These are phyloP conservation scores for Hymenoscyphus linearis DNA, from an alignment of 2,329 filamentous ascomycete genomes.

Conservation along the genomic window DNA sequence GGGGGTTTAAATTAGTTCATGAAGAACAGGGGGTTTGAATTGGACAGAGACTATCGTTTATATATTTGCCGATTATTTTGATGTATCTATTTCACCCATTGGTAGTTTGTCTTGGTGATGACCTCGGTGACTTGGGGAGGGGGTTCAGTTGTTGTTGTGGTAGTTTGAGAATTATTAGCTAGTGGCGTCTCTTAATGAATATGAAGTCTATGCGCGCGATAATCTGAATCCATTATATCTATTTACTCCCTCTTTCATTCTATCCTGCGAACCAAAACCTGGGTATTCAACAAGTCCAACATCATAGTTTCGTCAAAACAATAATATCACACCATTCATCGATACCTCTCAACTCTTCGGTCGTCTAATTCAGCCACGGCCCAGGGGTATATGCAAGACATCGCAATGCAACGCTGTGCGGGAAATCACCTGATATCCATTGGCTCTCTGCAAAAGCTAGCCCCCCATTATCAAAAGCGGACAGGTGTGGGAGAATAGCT, in stretches of 20 bases:
- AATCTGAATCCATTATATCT: background rate
- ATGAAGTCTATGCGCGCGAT: background rate
- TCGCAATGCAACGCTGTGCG: too few relatives aligned
- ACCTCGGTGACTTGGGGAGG: background rate
- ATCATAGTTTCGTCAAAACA: background rate
- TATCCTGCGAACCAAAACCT: background rate
- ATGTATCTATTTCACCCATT: too few relatives aligned
- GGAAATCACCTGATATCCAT: too few relatives aligned
- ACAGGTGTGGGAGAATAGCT: too few relatives aligned
- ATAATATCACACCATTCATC: too few relatives aligned
- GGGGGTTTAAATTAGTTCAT: too few relatives aligned
- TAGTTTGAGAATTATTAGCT: background rate
- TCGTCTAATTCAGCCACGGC: too few relatives aligned
- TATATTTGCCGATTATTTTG: background rate
- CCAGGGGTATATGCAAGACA: too few relatives aligned
- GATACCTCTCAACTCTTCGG: too few relatives aligned
- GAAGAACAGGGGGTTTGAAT: background rate
- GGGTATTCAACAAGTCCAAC: too few relatives aligned
- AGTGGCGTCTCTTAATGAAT: background rate
- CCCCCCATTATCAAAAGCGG: too few relatives aligned
- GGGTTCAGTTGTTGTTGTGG: background rate
- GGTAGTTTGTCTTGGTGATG: background rate
- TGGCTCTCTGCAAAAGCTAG: too few relatives aligned
- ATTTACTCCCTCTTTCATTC: background rate
- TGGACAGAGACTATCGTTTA: background rate